phyloP scores from a whole-genome alignment of 2,329 filamentous ascomycete genomes.

The Bertia moriformis region DNA sequence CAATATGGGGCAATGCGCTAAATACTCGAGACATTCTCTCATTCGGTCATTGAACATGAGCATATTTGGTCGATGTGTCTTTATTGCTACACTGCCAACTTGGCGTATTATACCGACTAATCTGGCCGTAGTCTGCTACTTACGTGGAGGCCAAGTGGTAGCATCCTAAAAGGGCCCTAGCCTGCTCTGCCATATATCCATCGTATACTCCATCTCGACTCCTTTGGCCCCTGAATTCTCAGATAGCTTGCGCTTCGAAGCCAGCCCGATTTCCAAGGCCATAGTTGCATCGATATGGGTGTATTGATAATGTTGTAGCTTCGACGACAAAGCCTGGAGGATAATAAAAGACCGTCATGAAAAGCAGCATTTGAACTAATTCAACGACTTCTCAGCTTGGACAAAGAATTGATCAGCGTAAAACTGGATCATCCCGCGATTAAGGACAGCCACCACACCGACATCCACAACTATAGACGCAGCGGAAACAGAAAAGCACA shows the following conservation, averaged over 20 bases:
- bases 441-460: conserved; percentile 13
- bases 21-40: conserved; percentile 23
- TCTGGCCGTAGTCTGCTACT: not conserved
- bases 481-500: not conserved
- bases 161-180: not conserved
- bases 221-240: not conserved
- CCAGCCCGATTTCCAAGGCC: conserved; percentile 25
- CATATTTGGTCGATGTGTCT: conserved; percentile 25
- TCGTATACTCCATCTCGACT: not conserved
- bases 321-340: conserved; percentile 28
- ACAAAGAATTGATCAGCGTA: conserved; percentile 31
- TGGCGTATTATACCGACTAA: too few relatives aligned
- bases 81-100: conserved; percentile 26
- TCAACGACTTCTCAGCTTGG: conserved; percentile 34
- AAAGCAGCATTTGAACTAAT: conserved; percentile 29
- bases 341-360: conserved; percentile 32
- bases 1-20: conserved; percentile 22
- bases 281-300: conserved; percentile 34
- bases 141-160: conserved; percentile 1
- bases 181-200: not conserved
- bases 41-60: conserved; percentile 26
- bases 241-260: conserved; percentile 5
- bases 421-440: conserved; percentile 28
- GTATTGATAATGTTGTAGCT: conserved; percentile 33
- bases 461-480: not conserved